Base-by-base conservation (phyloP, 805 yeast genomes). In the Maudiozyma pseudohumilis region DNA sequence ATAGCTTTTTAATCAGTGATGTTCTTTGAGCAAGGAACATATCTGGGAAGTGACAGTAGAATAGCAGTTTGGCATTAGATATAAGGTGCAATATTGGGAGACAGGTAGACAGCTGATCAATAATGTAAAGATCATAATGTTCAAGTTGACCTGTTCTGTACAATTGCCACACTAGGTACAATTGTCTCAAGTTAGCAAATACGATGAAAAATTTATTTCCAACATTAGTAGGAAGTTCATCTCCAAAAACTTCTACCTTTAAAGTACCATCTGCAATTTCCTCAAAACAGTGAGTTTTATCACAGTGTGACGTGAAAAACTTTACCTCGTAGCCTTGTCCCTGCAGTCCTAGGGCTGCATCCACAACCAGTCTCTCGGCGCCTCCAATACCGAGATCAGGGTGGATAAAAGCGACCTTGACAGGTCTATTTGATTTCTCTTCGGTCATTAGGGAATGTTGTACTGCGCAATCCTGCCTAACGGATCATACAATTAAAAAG, bases 371-470 rank as follows among this genome's bases (percentile, higher is more conserved):
- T 41, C 99, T 69, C 56, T 92, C 99, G 1, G 99, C 99, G 4
- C 99, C 99, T 47, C 87, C 98, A 40, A 89, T 89, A 0, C 98
- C 98, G 38, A 92, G 64, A 61, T 92, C 98, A 0, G 98, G 98
- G 55, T 92, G 98, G 4, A 92, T 62, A 49, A 92, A 84, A 2
- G 96, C 96, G 25, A 89, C 70, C 42, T 68, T 75, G 22, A 31
- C 22, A 4, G 34, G 34, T n/a, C 13, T 28, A 28, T 28, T 28
- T 8, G 5, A 9, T 28, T 28, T 28, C 18, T 28, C 12, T 5
- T 27, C 39, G 15, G 15, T 23, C 18, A 11, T 27, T 8, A 13
- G 9, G 9, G 13, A 6, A 23, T n/a, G n/a, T n/a, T n/a, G n/a
- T n/a, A n/a, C n/a, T n/a, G n/a, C n/a, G n/a, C n/a, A n/a, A n/a